Evolutionary conservation across 2,329 filamentous ascomycete genomes (phyloP).

Genomic region (Zasmidium cellare): DNA sequence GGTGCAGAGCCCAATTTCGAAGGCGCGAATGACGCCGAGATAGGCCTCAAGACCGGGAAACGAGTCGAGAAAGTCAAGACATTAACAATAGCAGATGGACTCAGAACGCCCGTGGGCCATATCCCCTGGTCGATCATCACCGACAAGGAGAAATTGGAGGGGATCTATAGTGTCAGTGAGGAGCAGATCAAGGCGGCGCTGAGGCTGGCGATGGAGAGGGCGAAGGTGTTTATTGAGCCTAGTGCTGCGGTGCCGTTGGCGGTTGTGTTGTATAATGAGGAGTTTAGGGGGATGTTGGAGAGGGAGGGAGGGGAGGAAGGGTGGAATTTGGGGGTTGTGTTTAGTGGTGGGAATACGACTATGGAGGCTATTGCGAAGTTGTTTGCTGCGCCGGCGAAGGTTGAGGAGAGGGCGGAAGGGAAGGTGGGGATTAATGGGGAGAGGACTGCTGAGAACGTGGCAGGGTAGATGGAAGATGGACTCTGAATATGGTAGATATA

Average conservation of each 20-base stretch:
- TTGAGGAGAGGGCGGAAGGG: conserved; percentile 41
- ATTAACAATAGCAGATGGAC: conserved; percentile 83
- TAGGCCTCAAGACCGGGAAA: conserved; percentile 65
- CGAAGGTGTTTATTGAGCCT: conserved; percentile 91
- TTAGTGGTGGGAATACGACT: conserved; percentile 66
- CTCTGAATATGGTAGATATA: not conserved
- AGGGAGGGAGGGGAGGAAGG: conserved; percentile 68
- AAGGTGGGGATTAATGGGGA: conserved; percentile 43
- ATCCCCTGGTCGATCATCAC: conserved; percentile 78
- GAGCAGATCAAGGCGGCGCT: conserved; percentile 77
- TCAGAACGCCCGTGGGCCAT: conserved; percentile 77
- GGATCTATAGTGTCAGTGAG: conserved; percentile 74
- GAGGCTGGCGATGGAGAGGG: conserved; percentile 76
- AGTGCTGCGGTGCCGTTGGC: conserved; percentile 83
- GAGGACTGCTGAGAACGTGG: conserved; percentile 48
- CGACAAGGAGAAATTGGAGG: conserved; percentile 66
- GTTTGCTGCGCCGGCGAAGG: conserved; percentile 40
- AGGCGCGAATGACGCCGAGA: conserved; percentile 78
- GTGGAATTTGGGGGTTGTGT: conserved; percentile 68
- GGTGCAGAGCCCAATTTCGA: conserved; percentile 82
- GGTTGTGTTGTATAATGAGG: conserved; percentile 79
- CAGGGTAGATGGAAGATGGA: conserved; percentile 16
- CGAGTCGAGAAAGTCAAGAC: conserved; percentile 70
- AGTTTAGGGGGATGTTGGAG: conserved; percentile 72
- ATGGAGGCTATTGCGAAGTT: conserved; percentile 61